Base-by-base conservation (phyloP, 108 stramenopile species). In the Pseudonitzschia multiseries region DNA sequence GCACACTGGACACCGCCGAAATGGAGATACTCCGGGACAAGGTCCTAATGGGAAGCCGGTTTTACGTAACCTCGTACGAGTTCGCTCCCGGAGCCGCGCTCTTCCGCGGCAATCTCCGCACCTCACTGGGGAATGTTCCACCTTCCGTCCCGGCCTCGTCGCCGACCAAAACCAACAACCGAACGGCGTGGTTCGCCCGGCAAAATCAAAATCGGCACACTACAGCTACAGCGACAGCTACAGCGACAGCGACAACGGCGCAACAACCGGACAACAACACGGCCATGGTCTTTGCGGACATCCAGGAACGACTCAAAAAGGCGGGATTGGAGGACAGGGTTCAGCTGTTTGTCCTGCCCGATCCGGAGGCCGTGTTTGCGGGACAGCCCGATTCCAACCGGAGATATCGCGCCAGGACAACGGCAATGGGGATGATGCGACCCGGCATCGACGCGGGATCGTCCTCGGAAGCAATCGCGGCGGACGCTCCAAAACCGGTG, bases 271-370 rank as follows among this genome's bases (percentile, higher is more conserved):
- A 48, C 46, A 54, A 74, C 67, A 29, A 62, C 31, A 77, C 76
- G 12, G 75, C 70, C 15, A 31, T 41, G 24, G 66, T 76, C 13
- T 94, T 88, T 79, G 54, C 68, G 1, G 77, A 81, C 56, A 69
- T 91, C 43, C 79, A 84, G 52, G 26, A 44, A 5, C 71, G 81
- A 46, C 59, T 91, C 21, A 66, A 74, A 57, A 57, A 78, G 28
- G 46, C 64, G 3, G 84, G 80, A 1, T 52, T 91, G 14, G 44
- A 51, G 18, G 79, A 80, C 29, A 67, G 77, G 41, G 66, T 94
- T 1, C 87, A 86, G 67, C 60, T 94, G 17, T 94, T 94, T 57
- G 48, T 90, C 10, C 56, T 89, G 33, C 75, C 79, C 26, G 93
- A 91, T 69, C 84, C 84, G 27, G 90, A 91, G 68, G 82, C 79